These are phyloP conservation scores for Penicillium italicum DNA, from an alignment of 2,329 filamentous ascomycete species.

Conservation along the genomic window DNA sequence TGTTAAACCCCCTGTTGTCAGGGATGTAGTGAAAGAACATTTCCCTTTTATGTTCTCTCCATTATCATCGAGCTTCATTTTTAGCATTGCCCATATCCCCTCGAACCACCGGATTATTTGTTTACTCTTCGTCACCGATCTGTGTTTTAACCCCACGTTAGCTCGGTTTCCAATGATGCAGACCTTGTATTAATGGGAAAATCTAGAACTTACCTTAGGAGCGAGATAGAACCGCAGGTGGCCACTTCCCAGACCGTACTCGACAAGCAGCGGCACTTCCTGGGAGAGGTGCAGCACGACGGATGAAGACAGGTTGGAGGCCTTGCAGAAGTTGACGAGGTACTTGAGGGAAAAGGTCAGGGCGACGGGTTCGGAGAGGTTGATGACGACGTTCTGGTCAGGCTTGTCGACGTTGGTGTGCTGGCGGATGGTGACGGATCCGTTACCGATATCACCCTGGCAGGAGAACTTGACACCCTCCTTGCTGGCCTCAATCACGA, in stretches of 20 bases:
- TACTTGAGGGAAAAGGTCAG: constrained; percentile 99
- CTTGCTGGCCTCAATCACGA: constrained; percentile 93
- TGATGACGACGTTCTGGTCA: constrained; percentile 78
- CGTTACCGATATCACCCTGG: constrained; percentile 92
- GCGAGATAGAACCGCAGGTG: constrained; percentile 97
- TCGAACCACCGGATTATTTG: background rate
- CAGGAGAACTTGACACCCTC: constrained; percentile 95
- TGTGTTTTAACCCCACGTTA: constrained; percentile 32
- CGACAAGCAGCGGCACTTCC: constrained; percentile 92
- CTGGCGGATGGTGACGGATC: constrained; percentile 84
- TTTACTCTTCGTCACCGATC: constrained; percentile 60
- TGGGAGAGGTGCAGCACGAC: constrained; percentile 94
- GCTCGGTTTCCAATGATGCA: background rate
- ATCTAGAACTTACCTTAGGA: constrained; percentile 70
- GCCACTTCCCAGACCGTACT: constrained; percentile 80
- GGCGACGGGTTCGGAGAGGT: constrained; percentile 85
- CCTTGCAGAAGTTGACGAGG: constrained; percentile 99
- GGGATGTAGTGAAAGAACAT: constrained; percentile 21
- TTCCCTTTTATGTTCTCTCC: constrained; percentile 45
- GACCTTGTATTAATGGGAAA: background rate
- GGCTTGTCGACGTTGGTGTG: constrained; percentile 89
- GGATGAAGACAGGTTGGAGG: constrained; percentile 71
- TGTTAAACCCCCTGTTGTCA: constrained; percentile 15
- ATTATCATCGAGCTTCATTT: constrained; percentile 30
- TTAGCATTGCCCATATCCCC: constrained; percentile 18